Base-by-base conservation (phyloP, 139 green algal species). In the Tetraselmis striata region DNA sequence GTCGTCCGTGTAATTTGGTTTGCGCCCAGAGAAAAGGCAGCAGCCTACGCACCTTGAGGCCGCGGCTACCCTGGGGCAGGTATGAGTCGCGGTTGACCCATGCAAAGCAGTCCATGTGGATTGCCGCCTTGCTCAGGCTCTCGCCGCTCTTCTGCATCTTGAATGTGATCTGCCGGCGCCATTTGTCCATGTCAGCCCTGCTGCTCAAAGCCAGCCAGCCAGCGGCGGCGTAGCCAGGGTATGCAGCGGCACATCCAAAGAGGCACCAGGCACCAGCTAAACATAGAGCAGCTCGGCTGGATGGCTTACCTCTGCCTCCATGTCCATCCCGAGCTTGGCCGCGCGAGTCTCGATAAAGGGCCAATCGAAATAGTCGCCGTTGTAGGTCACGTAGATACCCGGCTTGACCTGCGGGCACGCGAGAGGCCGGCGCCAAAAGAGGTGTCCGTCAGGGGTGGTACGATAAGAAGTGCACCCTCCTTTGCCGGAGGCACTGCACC, bases 71-170 rank as follows among this genome's bases (percentile, higher is more conserved):
- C 82, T 98, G 95, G 0, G 96, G 96, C 75, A 99, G 90, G 89
- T 99, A 99, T 23, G 92, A 98, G 88, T 99, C 96, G 18, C 96
- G 90, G 86, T 98, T 98, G 27, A 99, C 96, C 96, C 96, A 99
- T 86, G 94, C 89, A 85, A 99, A 89, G 86, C 92, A 95, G 90
- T 99, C 96, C 94, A 99, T 96, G 91, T 99, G 96, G 59, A 97
- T 90, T 1, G 90, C 92, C 74, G 86, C 90, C 67, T 90, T 93
- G 81, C 79, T 85, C 22, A 88, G 81, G 45, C 84, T 91, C 89
- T 96, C 92, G 1, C 87, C 86, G 23, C 45, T 83, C 31, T 83
- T 78, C 32, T 85, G 85, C 25, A 59, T 59, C 81, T 87, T 85
- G 89, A 98, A 97, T 28, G 93, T 93, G 58, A 96, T 91, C 82